Conservation (phyloP, 148 eudicot genomes). For the Spergularia bocconei region DNA sequence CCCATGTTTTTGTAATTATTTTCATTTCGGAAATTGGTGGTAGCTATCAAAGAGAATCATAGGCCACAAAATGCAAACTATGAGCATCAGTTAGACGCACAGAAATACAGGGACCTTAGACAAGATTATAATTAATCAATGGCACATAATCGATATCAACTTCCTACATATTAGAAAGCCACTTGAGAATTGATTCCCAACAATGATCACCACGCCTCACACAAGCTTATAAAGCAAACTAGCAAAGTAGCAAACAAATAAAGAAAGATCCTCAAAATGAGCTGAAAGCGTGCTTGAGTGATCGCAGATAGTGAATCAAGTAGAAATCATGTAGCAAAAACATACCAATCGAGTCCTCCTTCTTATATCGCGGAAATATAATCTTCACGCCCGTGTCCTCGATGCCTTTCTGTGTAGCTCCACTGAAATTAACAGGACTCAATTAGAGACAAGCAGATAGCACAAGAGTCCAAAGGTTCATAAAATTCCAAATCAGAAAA, state of each 20-base stretch:
- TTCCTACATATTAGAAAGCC: neutral
- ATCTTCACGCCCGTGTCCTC: conserved; percentile 73
- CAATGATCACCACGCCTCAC: neutral
- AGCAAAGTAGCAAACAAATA: neutral
- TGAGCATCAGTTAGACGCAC: neutral
- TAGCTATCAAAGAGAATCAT: no score
- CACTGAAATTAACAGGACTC: conserved; percentile 34
- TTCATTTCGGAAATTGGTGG: no score
- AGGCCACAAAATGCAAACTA: no score
- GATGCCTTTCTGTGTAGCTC: conserved; percentile 49
- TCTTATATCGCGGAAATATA: conserved; percentile 54
- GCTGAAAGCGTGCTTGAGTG: neutral
- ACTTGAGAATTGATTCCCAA: neutral
- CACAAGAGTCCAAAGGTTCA: neutral
- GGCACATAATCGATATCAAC: neutral
- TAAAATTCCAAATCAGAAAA: neutral
- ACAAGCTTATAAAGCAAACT: neutral
- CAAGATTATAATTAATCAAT: neutral
- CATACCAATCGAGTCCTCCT: conserved; percentile 60
- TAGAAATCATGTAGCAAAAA: conserved; percentile 20
- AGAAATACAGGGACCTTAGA: neutral
- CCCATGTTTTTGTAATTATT: no score
- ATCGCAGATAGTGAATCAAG: neutral
- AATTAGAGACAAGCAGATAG: conserved; percentile 9
- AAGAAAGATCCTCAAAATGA: neutral